phyloP scores from a whole-genome alignment of 805 yeast genomes.

The Candida glaebosa region DNA sequence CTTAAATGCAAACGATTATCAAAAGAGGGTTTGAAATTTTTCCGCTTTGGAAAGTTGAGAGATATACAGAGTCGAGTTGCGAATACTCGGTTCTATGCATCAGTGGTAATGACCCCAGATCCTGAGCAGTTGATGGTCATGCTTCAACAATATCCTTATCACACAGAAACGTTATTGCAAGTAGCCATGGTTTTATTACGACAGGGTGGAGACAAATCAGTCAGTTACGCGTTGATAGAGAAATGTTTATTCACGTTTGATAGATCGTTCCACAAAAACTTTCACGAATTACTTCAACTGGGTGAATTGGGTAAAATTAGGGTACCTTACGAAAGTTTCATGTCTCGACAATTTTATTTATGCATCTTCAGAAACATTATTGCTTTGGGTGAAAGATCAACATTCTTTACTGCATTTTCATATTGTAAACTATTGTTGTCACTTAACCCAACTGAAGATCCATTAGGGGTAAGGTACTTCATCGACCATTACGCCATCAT shows the following conservation, averaged over 20 bases:
- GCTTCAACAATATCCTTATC: slow-evolving; percentile 65
- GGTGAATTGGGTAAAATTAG: slow-evolving; percentile 58
- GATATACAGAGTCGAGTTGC: slow-evolving; percentile 33
- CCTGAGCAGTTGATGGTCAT: slow-evolving; percentile 65
- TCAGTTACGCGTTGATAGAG: slow-evolving; percentile 72
- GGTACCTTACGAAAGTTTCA: slow-evolving; percentile 70
- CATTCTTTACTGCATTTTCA: slow-evolving; percentile 70
- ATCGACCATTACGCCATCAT: slow-evolving; percentile 74
- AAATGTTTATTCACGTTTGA: slow-evolving; percentile 78
- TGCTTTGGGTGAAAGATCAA: slow-evolving; percentile 71
- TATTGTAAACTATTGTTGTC: slow-evolving; percentile 70
- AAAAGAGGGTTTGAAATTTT: slow-evolving; percentile 50
- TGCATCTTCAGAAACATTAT: slow-evolving; percentile 70
- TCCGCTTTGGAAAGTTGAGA: slow-evolving; percentile 45
- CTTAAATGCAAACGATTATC: slow-evolving; percentile 29
- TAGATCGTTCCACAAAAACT: slow-evolving; percentile 60
- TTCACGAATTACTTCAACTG: slow-evolving; percentile 41
- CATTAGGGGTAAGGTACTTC: slow-evolving; percentile 78
- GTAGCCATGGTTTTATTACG: slow-evolving; percentile 69
- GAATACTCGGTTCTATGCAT: slow-evolving; percentile 53
- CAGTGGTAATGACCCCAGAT: slow-evolving; percentile 72
- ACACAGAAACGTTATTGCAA: slow-evolving; percentile 73
- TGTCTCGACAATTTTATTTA: slow-evolving; percentile 75
- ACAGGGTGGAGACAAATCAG: slow-evolving; percentile 68
- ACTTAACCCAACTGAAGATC: slow-evolving; percentile 75